Conservation (phyloP, 2,329 filamentous ascomycete genomes). For the Ascochyta koolunga region DNA sequence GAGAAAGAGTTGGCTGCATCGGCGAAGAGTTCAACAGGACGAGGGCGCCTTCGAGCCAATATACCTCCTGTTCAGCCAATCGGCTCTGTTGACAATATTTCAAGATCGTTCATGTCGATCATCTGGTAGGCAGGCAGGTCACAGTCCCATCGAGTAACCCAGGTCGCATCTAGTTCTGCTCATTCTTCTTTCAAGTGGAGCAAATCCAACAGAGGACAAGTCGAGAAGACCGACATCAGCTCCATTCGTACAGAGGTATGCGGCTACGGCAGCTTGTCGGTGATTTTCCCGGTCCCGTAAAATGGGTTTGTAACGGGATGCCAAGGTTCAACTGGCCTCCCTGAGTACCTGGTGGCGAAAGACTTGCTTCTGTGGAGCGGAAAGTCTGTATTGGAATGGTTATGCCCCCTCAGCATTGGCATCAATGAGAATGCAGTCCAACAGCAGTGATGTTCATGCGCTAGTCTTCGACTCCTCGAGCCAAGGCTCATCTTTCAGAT, state of each 20-base stretch:
- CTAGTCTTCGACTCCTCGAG: too few relatives aligned
- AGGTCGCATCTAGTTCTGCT: not conserved
- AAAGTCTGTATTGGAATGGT: not conserved
- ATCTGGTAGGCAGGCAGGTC: not conserved
- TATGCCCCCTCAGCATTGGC: not conserved
- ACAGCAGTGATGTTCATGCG: too few relatives aligned
- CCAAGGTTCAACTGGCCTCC: not conserved
- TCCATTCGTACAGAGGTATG: constrained; percentile 1
- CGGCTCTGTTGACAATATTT: not conserved
- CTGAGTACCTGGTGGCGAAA: not conserved
- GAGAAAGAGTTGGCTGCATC: constrained; percentile 10
- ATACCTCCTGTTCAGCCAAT: not conserved
- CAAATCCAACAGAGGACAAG: not conserved
- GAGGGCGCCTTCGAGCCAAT: constrained; percentile 1
- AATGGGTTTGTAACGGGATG: not conserved
- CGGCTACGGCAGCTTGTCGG: constrained; percentile 2
- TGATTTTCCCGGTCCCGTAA: not conserved
- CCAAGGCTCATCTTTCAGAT: too few relatives aligned
- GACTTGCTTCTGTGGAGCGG: not conserved
- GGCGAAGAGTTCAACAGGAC: not conserved
- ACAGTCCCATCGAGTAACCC: not conserved
- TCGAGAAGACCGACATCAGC: not conserved
- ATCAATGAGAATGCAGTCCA: constrained; percentile 1
- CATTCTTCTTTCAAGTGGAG: constrained; percentile 7
- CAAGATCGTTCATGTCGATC: not conserved